Base-by-base conservation (phyloP, 345 rosid genomes). In the Arabis hirsuta region DNA sequence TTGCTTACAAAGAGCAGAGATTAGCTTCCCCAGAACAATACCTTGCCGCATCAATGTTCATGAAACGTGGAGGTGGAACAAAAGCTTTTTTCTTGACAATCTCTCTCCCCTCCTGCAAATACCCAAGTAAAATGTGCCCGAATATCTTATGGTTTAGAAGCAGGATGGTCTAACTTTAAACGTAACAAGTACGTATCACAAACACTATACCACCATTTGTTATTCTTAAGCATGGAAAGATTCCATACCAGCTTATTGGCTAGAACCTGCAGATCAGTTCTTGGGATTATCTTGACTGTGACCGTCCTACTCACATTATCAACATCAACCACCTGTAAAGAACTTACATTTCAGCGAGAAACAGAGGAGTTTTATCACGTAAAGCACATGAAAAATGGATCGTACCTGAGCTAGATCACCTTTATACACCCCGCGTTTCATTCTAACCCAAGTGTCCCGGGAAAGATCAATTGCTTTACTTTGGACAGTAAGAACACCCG, bases 31-130 rank as follows among this genome's bases (percentile, higher is more conserved):
- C 13, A 16, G 11, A 42, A 71, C 52, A 45, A 26, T 80, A 92
- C 98, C 96, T 88, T 62, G 96, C 98, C 80, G 90, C 97, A 73
- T 92, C 97, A 52, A 87, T 76, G 72, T 90, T 92, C 90, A 92
- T 79, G 67, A 90, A 86, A 54, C 97, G 96, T 9, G 96, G 96
- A 76, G 96, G 96, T 57, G 98, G 98, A 43, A 83, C 86, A 80
- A 90, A 88, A 27, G 90, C 85, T 79, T 90, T 92, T 84, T 88
- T 92, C 83, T 88, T 90, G 4, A 67, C 76, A 62, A 80, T 87
- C 71, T 84, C 96, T 68, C 86, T 86, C 45, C 95, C 92, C 61
- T 90, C 96, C 96, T 90, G 84, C 44, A 14, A 46, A 39, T 67
- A 29, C 6, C 13, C 9, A 19, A 27, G 27, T 19, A 42, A 55